phyloP scores from a whole-genome alignment of 2,329 filamentous ascomycete species.

The Allantophomopsis cytisporea region DNA sequence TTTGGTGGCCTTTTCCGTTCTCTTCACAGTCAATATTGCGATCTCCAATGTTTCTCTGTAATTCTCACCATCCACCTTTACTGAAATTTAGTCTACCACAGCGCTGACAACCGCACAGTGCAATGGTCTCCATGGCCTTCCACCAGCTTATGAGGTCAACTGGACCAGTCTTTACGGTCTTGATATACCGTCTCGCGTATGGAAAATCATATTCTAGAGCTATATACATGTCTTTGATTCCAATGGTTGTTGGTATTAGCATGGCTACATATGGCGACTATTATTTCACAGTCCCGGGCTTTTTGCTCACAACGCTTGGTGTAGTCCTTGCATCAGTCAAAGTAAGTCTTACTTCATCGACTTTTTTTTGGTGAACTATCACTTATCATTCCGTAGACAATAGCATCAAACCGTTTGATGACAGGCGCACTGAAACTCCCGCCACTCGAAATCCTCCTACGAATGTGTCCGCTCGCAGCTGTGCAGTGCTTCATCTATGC shows the following conservation, averaged over 20 bases:
- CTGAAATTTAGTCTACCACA: conserved; percentile 1
- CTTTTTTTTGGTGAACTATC: too few relatives aligned
- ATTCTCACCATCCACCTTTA: conserved; percentile 7
- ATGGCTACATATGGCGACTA: conserved; percentile 49
- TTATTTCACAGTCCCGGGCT: conserved; percentile 44
- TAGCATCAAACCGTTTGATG: conserved; percentile 32
- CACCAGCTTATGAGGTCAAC: conserved; percentile 51
- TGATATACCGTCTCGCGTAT: conserved; percentile 45
- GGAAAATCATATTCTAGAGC: conserved; percentile 36
- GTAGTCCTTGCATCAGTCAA: conserved; percentile 41
- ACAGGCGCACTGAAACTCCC: conserved; percentile 43
- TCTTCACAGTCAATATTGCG: conserved; percentile 51
- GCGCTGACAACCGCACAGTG: conserved; percentile 9
- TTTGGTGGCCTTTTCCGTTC: conserved; percentile 42
- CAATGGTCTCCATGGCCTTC: conserved; percentile 50
- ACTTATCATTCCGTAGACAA: too few relatives aligned
- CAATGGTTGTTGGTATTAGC: conserved; percentile 44
- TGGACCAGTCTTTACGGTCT: conserved; percentile 45
- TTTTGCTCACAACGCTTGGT: conserved; percentile 38
- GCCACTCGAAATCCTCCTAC: conserved; percentile 44
- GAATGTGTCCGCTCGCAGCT: conserved; percentile 47
- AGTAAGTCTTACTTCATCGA: conserved; percentile 15
- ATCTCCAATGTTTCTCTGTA: conserved; percentile 49
- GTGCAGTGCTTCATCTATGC: conserved; percentile 39
- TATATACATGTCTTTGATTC: conserved; percentile 45